Evolutionary conservation across 192 early-diverging fungal species (phyloP), one percentile per base, ranked within the genome.

Genomic region (Geranomyces variabilis): DNA sequence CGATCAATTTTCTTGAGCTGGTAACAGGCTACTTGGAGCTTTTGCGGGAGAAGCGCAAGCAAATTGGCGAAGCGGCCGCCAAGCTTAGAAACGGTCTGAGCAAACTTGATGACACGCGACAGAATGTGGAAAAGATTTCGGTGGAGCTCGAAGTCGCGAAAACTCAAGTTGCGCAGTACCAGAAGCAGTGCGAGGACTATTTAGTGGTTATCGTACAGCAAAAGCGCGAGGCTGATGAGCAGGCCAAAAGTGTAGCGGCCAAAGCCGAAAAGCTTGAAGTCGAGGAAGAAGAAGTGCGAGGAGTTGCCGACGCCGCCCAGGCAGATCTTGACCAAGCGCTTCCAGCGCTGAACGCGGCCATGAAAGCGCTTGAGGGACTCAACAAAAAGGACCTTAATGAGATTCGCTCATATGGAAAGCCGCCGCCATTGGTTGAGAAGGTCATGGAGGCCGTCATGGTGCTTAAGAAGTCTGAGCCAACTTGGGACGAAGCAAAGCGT

Each of bases 131-230:
- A 66, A 84, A 81, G 47, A 88, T 88, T 33, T 86, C 84, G 1
- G 80, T 86, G 21, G 86, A 88, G 58, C 71, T 88, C 15, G 86
- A 88, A 73, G 82, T 79, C 6, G 79, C 86, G 24, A 88, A 87
- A 63, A 88, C 85, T 64, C 85, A 87, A 49, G 86, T 88, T 12
- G 86, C 84, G 0, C 81, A 78, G 41, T 88, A 73, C 60, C 86
- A 88, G 56, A 88, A 88, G 68, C 85, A 88, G 63, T 88, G 86
- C 68, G 87, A 88, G 68, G 87, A 88, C 48, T 88, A 86, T 57
- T 74, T 88, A 31, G 87, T 88, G 7, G 75, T 88, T 26, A 88
- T 88, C 79, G 87, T 88, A 24, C 87, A 88, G 73, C 87, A 88
- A 61, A 88, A 86, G 72, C 70, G 87, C 6, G 87, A 88, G 58